These are phyloP conservation scores for Skeletonema costatum DNA, from an alignment of 108 stramenopile species.

Conservation along the genomic window DNA sequence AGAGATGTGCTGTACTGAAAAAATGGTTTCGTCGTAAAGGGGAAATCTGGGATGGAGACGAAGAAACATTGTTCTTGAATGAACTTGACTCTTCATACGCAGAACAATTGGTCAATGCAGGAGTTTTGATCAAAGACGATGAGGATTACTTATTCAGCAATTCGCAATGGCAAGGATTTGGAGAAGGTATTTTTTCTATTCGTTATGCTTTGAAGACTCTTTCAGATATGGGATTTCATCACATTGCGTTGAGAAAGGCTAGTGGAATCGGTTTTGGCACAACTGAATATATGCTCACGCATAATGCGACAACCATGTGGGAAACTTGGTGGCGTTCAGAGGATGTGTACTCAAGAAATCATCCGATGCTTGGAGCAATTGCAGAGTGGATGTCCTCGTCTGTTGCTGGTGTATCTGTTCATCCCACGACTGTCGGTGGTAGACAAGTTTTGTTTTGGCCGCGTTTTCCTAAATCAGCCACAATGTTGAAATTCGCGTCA, in stretches of 20 bases:
- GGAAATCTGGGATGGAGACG: slow-evolving; percentile 11
- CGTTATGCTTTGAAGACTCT: slow-evolving; percentile 38
- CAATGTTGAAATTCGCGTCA: slow-evolving; percentile 28
- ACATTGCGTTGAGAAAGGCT: slow-evolving; percentile 37
- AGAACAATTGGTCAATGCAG: slow-evolving; percentile 9
- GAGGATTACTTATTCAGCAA: slow-evolving; percentile 15
- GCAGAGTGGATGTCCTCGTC: slow-evolving; percentile 50
- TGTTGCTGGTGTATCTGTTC: slow-evolving; percentile 39
- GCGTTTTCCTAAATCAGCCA: slow-evolving; percentile 35
- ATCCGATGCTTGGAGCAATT: slow-evolving; percentile 55
- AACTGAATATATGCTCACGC: slow-evolving; percentile 48
- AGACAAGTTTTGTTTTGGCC: slow-evolving; percentile 37
- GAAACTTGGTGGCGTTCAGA: slow-evolving; percentile 52
- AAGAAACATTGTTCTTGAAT: slow-evolving; percentile 31
- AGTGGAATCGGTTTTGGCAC: slow-evolving; percentile 29
- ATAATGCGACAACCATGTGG: slow-evolving; percentile 63
- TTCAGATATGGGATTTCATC: slow-evolving; percentile 34
- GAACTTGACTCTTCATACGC: slow-evolving; percentile 12
- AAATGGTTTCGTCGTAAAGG: slow-evolving; percentile 40
- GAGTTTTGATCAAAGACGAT: slow-evolving; percentile 10
- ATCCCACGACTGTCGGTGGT: slow-evolving; percentile 34
- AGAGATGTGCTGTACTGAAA: slow-evolving; percentile 38
- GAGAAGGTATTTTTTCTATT: slow-evolving; percentile 41
- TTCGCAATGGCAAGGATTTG: slow-evolving; percentile 46
- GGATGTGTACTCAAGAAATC: slow-evolving; percentile 46